phyloP scores from a whole-genome alignment of 2,329 filamentous ascomycete genomes.

The Akanthomyces uredinophilus region DNA sequence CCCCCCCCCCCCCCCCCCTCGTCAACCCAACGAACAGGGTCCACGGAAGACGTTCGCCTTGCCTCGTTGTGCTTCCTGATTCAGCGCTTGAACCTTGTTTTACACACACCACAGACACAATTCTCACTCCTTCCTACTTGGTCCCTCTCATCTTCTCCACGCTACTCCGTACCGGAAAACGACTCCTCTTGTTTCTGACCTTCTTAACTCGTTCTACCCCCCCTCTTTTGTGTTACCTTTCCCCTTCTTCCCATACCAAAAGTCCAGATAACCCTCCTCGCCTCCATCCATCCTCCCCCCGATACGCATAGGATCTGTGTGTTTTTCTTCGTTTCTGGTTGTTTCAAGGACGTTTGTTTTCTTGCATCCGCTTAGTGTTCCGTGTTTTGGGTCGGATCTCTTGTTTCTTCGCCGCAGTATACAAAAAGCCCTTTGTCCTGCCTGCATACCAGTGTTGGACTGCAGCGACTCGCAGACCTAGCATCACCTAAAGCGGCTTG shows the following conservation, averaged over 20 bases:
- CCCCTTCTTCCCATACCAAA: background rate
- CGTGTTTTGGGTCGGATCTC: too few species aligned
- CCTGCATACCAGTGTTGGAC: background rate
- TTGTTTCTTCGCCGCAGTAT: too few species aligned
- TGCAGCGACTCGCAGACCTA: background rate
- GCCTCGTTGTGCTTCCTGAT: slow-evolving; percentile 6
- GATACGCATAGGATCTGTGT: too few species aligned
- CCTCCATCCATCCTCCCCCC: background rate
- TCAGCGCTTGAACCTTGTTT: slow-evolving; percentile 14
- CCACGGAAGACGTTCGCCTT: slow-evolving; percentile 10
- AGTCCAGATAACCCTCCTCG: background rate
- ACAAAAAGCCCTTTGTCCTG: too few species aligned
- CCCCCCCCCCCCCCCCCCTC: background rate
- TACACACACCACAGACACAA: background rate
- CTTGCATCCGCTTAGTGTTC: too few species aligned
- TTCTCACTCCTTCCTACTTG: background rate
- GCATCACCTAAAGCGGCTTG: background rate
- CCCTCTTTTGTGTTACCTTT: background rate
- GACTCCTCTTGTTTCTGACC: background rate
- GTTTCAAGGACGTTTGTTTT: too few species aligned
- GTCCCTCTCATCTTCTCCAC: background rate
- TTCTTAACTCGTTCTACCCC: slow-evolving; percentile 8
- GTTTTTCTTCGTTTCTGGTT: too few species aligned
- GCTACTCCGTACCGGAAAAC: background rate
- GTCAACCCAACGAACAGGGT: slow-evolving; percentile 9